Percentiles rank a stretch among this genome's conserved stretches.
phyloP scores from a whole-genome alignment of 2,329 filamentous ascomycete species.

The Ceratocystis papillata region DNA sequence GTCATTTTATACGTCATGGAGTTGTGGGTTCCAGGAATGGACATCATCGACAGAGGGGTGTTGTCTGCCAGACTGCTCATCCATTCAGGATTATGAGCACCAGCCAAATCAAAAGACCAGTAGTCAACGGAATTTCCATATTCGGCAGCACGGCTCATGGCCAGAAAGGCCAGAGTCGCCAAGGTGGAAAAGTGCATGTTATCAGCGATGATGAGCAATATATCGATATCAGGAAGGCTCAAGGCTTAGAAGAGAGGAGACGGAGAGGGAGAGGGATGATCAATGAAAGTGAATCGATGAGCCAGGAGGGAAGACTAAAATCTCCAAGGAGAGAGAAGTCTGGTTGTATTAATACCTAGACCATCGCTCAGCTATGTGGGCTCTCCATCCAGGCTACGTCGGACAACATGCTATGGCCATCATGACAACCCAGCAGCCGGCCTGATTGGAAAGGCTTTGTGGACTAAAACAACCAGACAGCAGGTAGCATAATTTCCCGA shows the following conservation, averaged over 20 bases:
- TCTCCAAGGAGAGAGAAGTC: not conserved
- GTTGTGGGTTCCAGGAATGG: slow-evolving; percentile 44
- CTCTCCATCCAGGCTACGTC: too few relatives aligned
- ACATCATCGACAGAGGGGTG: slow-evolving; percentile 35
- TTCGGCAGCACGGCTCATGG: not conserved
- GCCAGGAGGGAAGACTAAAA: not conserved
- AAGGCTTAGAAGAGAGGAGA: not conserved
- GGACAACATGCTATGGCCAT: too few relatives aligned
- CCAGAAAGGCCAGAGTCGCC: not conserved
- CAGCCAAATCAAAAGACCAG: slow-evolving; percentile 35
- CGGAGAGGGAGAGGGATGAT: not conserved
- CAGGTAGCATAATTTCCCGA: too few relatives aligned
- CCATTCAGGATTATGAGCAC: slow-evolving; percentile 33
- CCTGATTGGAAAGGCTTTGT: too few relatives aligned
- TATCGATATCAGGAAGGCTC: not conserved
- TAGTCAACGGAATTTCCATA: not conserved
- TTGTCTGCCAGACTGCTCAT: slow-evolving; percentile 36
- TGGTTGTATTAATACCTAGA: not conserved
- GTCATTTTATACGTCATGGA: slow-evolving; percentile 43
- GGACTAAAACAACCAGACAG: too few relatives aligned
- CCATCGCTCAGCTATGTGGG: too few relatives aligned
- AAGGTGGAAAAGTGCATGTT: not conserved
- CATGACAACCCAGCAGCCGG: too few relatives aligned
- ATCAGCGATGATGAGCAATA: not conserved
- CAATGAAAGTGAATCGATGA: not conserved